Conservation (phyloP, 1,139 yeast genomes). For the Candida albicans region DNA sequence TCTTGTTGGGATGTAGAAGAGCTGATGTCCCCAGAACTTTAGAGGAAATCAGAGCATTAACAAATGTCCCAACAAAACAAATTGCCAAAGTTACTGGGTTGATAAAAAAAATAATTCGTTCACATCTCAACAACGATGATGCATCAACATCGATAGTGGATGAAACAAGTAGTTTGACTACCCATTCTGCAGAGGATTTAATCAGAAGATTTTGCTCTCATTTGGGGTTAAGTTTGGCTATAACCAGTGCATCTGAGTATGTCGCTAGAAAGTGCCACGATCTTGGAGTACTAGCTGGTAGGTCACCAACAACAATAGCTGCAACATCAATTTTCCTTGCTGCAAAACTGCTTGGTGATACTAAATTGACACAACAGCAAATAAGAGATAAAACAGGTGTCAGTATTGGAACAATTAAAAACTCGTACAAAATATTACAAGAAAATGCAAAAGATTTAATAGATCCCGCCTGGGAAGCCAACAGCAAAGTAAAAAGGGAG, state of each 20-base stretch:
- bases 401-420: slow-evolving; percentile 94
- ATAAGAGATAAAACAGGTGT: slow-evolving; percentile 96
- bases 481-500: slow-evolving; percentile 63
- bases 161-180: slow-evolving; percentile 39
- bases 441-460: slow-evolving; percentile 70
- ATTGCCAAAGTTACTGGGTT: slow-evolving; percentile 84
- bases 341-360: slow-evolving; percentile 71
- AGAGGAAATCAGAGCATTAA: slow-evolving; percentile 92
- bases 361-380: slow-evolving; percentile 62
- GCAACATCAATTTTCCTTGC: slow-evolving; percentile 97
- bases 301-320: slow-evolving; percentile 95
- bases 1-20: slow-evolving; percentile 88
- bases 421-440: slow-evolving; percentile 79
- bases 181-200: slow-evolving; percentile 91
- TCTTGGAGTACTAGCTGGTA: slow-evolving; percentile 89
- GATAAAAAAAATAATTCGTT: slow-evolving; percentile 65
- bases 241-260: slow-evolving; percentile 89
- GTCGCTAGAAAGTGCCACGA: slow-evolving; percentile 87
- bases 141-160: slow-evolving; percentile 49
- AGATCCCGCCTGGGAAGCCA: slow-evolving; percentile 76
- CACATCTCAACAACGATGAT: slow-evolving; percentile 43
- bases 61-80: slow-evolving; percentile 90
- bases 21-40: slow-evolving; percentile 92
- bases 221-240: slow-evolving; percentile 78
- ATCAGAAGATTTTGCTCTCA: slow-evolving; percentile 95